Evolutionary conservation across 2,329 filamentous ascomycete species (phyloP).

Genomic region (Aquanectria penicillioides): DNA sequence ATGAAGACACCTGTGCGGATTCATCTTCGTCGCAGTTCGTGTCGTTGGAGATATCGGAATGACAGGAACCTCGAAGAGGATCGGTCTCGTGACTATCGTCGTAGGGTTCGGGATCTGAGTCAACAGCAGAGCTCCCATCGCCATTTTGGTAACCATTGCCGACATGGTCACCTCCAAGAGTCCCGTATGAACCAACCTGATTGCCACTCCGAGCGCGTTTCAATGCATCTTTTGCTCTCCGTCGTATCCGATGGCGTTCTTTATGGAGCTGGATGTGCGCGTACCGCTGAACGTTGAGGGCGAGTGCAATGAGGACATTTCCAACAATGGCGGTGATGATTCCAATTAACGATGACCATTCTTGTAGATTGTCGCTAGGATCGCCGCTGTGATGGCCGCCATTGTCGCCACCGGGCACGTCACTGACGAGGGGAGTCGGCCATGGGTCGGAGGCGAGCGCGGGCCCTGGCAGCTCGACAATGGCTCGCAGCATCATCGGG

Average conservation of each 20-base stretch:
- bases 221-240: slow-evolving; percentile 63
- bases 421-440: slow-evolving; percentile 24
- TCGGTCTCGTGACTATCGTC: slow-evolving; percentile 56
- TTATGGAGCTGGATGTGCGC: slow-evolving; percentile 87
- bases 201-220: slow-evolving; percentile 53
- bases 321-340: slow-evolving; percentile 93
- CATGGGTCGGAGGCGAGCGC: slow-evolving; percentile 30
- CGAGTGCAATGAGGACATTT: slow-evolving; percentile 93
- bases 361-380: slow-evolving; percentile 61
- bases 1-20: slow-evolving; percentile 61
- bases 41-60: slow-evolving; percentile 48
- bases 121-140: slow-evolving; percentile 8
- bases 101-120: slow-evolving; percentile 46
- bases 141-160: slow-evolving; percentile 37
- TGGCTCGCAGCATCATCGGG: slow-evolving; percentile 40
- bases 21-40: slow-evolving; percentile 35
- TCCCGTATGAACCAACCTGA: slow-evolving; percentile 47
- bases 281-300: slow-evolving; percentile 95
- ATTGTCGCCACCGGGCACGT: slow-evolving; percentile 28
- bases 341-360: slow-evolving; percentile 95
- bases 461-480: slow-evolving; percentile 38
- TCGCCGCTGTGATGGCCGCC: slow-evolving; percentile 50
- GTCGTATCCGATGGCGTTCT: slow-evolving; percentile 69
- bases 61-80: slow-evolving; percentile 62
- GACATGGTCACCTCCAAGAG: slow-evolving; percentile 38